Evolutionary conservation across 176 grass and related monocot species (phyloP).

Genomic region (Paspalum vaginatum): DNA sequence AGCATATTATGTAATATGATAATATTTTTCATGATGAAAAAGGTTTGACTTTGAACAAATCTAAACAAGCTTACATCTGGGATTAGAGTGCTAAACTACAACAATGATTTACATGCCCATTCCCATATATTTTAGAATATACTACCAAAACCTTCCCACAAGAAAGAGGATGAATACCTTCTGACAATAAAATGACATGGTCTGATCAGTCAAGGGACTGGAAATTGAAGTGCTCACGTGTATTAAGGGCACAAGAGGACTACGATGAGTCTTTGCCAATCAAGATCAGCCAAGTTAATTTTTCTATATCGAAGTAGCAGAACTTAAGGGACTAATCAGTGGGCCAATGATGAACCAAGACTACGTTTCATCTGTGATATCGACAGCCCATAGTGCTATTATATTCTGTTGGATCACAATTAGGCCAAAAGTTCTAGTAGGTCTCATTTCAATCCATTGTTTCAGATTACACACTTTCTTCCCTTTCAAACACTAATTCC

Average conservation of each 20-base stretch:
- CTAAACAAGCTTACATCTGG: neutral
- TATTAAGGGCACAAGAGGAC: neutral
- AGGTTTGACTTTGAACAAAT: neutral
- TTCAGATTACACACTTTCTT: constrained; percentile 24
- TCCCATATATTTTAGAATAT: neutral
- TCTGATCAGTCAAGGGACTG: neutral
- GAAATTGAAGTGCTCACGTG: neutral
- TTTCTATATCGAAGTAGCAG: neutral
- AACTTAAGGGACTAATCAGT: neutral
- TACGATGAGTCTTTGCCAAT: neutral
- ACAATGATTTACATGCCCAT: neutral
- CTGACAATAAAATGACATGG: constrained; percentile 10
- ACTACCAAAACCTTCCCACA: neutral
- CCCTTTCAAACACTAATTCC: constrained; percentile 25
- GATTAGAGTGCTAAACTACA: constrained; percentile 1
- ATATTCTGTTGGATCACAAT: constrained; percentile 23
- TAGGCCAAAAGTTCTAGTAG: neutral
- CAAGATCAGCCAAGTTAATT: neutral
- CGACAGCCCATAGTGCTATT: neutral
- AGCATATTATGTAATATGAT: neutral
- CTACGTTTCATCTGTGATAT: neutral
- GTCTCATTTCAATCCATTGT: neutral
- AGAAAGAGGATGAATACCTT: neutral
- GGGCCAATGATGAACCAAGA: neutral
- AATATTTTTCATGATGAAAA: neutral